Percentiles rank a stretch among this genome's conserved stretches.
Conservation (phyloP, 2,329 filamentous ascomycete species). For the Aspergillus sp. region DNA sequence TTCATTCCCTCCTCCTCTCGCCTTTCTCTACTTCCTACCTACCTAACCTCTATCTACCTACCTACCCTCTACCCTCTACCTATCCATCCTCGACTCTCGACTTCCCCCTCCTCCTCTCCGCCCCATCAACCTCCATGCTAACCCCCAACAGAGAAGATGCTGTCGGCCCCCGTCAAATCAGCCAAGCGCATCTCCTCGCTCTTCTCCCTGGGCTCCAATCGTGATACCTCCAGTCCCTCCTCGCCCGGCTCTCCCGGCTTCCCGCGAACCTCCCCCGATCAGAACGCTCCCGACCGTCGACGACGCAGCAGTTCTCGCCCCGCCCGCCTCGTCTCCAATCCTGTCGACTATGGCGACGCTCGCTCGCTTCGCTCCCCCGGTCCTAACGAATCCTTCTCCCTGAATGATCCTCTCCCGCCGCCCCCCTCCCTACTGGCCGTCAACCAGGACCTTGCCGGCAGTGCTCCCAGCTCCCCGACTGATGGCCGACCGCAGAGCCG, state of each 20-base stretch:
- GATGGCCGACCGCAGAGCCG: constrained; percentile 35
- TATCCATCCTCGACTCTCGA: neutral
- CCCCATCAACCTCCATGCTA: constrained; percentile 4
- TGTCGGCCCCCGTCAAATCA: constrained; percentile 42
- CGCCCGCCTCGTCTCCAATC: constrained; percentile 33
- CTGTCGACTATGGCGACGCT: constrained; percentile 26
- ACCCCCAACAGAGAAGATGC: constrained; percentile 24
- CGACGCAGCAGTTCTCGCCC: constrained; percentile 31
- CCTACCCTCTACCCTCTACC: constrained; percentile 1
- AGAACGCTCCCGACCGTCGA: constrained; percentile 20
- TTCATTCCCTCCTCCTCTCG: constrained; percentile 5
- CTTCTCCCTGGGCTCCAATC: constrained; percentile 40
- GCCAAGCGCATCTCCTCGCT: constrained; percentile 47
- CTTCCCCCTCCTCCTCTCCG: constrained; percentile 3
- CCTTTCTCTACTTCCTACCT: constrained; percentile 8
- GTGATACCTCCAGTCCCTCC: constrained; percentile 30
- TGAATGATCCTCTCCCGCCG: constrained; percentile 33
- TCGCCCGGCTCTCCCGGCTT: constrained; percentile 25
- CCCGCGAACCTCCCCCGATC: constrained; percentile 21
- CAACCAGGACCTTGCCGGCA: constrained; percentile 36
- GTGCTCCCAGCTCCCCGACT: constrained; percentile 29
- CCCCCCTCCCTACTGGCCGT: constrained; percentile 39
- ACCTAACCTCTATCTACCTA: neutral
- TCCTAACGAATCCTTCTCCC: constrained; percentile 27
- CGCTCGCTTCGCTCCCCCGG: constrained; percentile 21